These are phyloP conservation scores for Ophiostoma australiae DNA, from an alignment of 2,329 filamentous ascomycete species.

Conservation along the genomic window DNA sequence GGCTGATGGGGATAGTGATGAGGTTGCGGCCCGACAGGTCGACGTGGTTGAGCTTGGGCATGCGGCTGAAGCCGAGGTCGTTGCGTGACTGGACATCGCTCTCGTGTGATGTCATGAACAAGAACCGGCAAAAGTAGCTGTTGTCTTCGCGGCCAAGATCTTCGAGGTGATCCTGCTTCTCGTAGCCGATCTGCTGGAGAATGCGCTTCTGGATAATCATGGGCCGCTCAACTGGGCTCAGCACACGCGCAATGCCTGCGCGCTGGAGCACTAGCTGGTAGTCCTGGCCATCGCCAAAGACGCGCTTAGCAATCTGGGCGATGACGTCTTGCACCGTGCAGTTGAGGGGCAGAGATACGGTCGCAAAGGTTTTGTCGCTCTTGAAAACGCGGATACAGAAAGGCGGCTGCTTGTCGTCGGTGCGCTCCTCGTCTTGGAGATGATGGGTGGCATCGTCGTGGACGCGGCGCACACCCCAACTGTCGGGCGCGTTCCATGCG, in stretches of 20 bases:
- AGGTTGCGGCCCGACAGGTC: constrained; percentile 86
- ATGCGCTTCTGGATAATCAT: constrained; percentile 87
- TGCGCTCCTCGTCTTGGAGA: constrained; percentile 61
- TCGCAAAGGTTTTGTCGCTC: constrained; percentile 89
- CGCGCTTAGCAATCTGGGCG: constrained; percentile 88
- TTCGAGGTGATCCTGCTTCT: constrained; percentile 78
- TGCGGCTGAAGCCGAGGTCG: constrained; percentile 74
- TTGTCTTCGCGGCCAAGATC: constrained; percentile 96
- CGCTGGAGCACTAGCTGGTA: constrained; percentile 95
- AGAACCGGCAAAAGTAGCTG: constrained; percentile 92
- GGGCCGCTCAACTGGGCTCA: constrained; percentile 73
- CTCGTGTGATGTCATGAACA: constrained; percentile 85
- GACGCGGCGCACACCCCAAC: constrained; percentile 81
- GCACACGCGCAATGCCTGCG: constrained; percentile 79
- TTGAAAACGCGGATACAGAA: constrained; percentile 96
- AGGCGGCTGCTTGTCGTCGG: constrained; percentile 31
- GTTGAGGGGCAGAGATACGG: constrained; percentile 76
- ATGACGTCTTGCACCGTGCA: constrained; percentile 84
- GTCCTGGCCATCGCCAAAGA: constrained; percentile 84
- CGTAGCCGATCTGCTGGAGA: constrained; percentile 86
- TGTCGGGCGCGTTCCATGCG: constrained; percentile 90
- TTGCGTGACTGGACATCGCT: constrained; percentile 72
- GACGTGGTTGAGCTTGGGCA: constrained; percentile 89
- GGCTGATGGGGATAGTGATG: constrained; percentile 86
- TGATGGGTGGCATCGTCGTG: constrained; percentile 56